Evolutionary conservation across 345 rosid genomes (phyloP).

Genomic region (Eucalyptus camaldulensis): DNA sequence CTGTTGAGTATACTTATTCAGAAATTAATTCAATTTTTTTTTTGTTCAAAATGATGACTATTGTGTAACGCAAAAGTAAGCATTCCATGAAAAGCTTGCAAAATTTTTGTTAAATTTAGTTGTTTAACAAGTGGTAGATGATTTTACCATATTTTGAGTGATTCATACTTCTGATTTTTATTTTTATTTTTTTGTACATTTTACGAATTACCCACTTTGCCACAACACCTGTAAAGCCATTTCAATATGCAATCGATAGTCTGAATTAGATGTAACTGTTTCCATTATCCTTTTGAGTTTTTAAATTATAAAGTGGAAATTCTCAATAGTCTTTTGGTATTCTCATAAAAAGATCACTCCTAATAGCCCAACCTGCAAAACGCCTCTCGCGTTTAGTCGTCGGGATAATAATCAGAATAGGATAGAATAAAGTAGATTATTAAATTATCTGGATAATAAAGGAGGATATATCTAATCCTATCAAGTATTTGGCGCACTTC

Average conservation of each 20-base stretch:
- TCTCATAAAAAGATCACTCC: not conserved
- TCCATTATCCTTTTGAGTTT: not conserved
- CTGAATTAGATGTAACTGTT: not conserved
- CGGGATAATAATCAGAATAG: rapidly evolving
- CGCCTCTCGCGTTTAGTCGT: rapidly evolving
- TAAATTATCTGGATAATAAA: no score
- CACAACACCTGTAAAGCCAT: not conserved
- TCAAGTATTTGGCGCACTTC: rapidly evolving
- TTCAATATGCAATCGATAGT: not conserved
- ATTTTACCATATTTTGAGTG: not conserved
- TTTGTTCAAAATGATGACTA: not conserved
- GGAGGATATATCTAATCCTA: rapidly evolving
- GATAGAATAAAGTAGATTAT: rapidly evolving
- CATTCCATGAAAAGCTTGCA: not conserved
- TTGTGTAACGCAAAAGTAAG: not conserved
- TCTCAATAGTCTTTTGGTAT: not conserved
- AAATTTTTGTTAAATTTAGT: not conserved
- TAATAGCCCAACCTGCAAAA: rapidly evolving
- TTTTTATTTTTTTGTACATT: not conserved
- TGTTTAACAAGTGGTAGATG: not conserved
- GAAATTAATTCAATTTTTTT: not conserved
- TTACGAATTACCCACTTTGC: not conserved
- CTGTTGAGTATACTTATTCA: not conserved
- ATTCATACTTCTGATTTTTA: not conserved
- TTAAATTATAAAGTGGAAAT: not conserved